A percentile compares a stretch with the other conserved stretches of the same genome.
phyloP scores from a whole-genome alignment of 129 eudicot species.

The Silybum marianum region DNA sequence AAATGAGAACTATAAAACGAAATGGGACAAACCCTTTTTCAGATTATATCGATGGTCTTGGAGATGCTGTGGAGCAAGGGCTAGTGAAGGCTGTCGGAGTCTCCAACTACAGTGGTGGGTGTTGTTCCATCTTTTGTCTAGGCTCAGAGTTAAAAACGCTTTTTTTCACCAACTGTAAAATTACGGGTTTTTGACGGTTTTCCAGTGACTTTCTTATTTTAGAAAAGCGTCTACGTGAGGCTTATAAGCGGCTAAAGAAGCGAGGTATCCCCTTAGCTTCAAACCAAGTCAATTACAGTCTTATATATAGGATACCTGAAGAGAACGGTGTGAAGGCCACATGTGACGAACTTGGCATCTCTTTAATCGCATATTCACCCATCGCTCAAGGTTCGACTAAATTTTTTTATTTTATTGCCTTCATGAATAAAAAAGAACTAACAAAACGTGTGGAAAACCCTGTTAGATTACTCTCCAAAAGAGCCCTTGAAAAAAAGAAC shows the following conservation, averaged over 20 bases:
- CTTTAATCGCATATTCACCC: slow-evolving; percentile 87
- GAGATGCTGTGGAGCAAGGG: slow-evolving; percentile 97
- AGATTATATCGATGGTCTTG: slow-evolving; percentile 99
- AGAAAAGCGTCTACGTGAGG: slow-evolving; percentile 93
- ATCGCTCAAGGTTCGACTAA: slow-evolving; percentile 80
- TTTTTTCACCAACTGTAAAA: not conserved
- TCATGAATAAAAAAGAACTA: not conserved
- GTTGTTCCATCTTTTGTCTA: not conserved
- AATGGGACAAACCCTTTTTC: slow-evolving; percentile 35
- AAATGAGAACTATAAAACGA: not conserved
- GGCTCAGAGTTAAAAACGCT: not conserved
- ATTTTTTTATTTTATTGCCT: not conserved
- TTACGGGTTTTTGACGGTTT: not conserved
- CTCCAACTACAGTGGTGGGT: slow-evolving; percentile 80
- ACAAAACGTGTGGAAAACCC: not conserved
- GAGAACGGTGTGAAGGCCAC: slow-evolving; percentile 93
- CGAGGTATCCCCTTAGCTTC: slow-evolving; percentile 94
- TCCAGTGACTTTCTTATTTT: slow-evolving; percentile 17
- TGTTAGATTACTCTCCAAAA: not conserved
- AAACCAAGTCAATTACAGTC: slow-evolving; percentile 99
- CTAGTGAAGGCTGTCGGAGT: slow-evolving; percentile 99
- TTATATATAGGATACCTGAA: slow-evolving; percentile 89
- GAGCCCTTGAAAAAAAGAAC: not conserved
- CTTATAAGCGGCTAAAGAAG: slow-evolving; percentile 68
- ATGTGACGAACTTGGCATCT: slow-evolving; percentile 94